Percentiles rank a stretch among this genome's conserved stretches.
Evolutionary conservation across 768 basidiomycete genomes (phyloP).

Genomic region (Floccularia luteovirens): DNA sequence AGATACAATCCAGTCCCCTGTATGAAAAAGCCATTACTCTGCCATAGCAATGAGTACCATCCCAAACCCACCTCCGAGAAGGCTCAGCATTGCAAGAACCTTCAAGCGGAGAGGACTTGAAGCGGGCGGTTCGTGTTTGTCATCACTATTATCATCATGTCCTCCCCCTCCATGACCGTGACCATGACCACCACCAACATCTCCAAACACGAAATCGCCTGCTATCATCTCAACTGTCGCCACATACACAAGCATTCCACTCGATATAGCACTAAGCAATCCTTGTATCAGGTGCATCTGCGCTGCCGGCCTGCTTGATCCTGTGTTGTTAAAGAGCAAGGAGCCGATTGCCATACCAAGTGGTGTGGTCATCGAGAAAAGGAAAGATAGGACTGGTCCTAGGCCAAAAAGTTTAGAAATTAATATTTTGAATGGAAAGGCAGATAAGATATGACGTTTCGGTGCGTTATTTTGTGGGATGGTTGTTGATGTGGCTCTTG

Average conservation of each 20-base stretch:
- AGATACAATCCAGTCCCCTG: too few species aligned
- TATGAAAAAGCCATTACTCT: too few species aligned
- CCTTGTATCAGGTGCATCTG: conserved; percentile 57
- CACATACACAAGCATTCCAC: conserved; percentile 80
- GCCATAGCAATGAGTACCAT: background rate
- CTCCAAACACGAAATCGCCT: conserved; percentile 77
- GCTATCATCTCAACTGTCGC: conserved; percentile 85
- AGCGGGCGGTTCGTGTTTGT: background rate
- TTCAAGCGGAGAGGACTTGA: background rate
- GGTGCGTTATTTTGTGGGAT: too few species aligned
- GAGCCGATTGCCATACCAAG: conserved; percentile 58
- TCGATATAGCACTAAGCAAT: conserved; percentile 73
- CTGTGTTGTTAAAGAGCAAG: conserved; percentile 27
- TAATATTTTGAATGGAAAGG: too few species aligned
- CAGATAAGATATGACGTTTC: too few species aligned
- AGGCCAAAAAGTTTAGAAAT: too few species aligned
- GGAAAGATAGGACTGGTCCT: conserved; percentile 44
- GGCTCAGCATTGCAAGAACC: background rate
- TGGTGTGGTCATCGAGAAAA: conserved; percentile 74
- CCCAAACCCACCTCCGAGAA: background rate
- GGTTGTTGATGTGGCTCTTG: too few species aligned
- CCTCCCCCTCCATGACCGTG: conserved; percentile 5
- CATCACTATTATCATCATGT: too few species aligned
- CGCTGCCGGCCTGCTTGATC: conserved; percentile 25
- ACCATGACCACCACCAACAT: conserved; percentile 27